Conservation (phyloP, 768 basidiomycete species). For the Daedaleopsis sinensis region DNA sequence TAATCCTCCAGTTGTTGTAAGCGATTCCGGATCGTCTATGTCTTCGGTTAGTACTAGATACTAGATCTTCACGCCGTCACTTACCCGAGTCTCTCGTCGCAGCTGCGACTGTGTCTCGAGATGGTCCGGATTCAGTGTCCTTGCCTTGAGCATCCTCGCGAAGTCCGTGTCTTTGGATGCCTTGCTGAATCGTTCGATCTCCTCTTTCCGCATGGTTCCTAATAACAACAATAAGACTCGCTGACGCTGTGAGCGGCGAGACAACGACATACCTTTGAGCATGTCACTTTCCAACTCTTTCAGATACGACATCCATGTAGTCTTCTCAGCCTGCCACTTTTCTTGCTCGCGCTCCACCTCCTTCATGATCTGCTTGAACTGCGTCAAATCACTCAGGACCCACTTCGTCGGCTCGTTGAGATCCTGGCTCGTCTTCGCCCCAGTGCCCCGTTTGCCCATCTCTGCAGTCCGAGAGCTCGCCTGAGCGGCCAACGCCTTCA, state of each 20-base stretch:
- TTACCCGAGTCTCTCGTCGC: slow-evolving; percentile 70
- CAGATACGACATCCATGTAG: slow-evolving; percentile 43
- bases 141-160: slow-evolving; percentile 46
- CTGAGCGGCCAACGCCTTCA: slow-evolving; percentile 12
- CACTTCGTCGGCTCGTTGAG: slow-evolving; percentile 53
- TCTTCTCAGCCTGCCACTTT: slow-evolving; percentile 52
- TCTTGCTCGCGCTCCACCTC: slow-evolving; percentile 44
- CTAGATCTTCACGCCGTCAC: slow-evolving; percentile 23
- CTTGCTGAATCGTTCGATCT: slow-evolving; percentile 76
- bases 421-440: slow-evolving; percentile 46
- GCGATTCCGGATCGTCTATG: slow-evolving; percentile 62
- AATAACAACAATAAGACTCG: slow-evolving; percentile 1
- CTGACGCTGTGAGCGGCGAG: background rate
- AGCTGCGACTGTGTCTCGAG: slow-evolving; percentile 80
- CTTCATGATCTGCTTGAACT: slow-evolving; percentile 52
- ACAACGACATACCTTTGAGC: slow-evolving; percentile 57
- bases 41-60: background rate
- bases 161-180: slow-evolving; percentile 82
- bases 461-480: slow-evolving; percentile 1
- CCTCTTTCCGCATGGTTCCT: slow-evolving; percentile 85
- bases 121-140: slow-evolving; percentile 73
- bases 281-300: slow-evolving; percentile 65
- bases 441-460: slow-evolving; percentile 37
- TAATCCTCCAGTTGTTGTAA: slow-evolving; percentile 81
- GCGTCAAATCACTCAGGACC: slow-evolving; percentile 52